Evolutionary conservation across 2,329 filamentous ascomycete genomes (phyloP).

Genomic region (Metarhizium humberi): DNA sequence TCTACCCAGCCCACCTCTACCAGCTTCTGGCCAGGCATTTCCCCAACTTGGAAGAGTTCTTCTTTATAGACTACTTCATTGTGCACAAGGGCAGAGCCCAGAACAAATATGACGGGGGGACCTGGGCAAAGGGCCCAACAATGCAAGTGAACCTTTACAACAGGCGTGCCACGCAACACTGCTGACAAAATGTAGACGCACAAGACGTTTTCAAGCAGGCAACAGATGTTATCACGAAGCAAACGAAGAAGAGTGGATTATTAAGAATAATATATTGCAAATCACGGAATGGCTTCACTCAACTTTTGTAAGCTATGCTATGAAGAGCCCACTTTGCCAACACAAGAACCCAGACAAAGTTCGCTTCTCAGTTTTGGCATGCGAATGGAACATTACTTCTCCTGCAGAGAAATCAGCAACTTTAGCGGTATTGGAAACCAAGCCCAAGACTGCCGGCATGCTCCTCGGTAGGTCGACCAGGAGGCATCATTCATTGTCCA

Average conservation of each 20-base stretch:
- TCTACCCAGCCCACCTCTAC: conserved; percentile 31
- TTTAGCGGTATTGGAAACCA: not conserved
- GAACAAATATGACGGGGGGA: not conserved
- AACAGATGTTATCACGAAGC: conserved; percentile 23
- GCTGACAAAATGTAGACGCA: not conserved
- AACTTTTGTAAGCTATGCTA: conserved; percentile 28
- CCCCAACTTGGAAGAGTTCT: conserved; percentile 32
- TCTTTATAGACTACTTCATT: conserved; percentile 34
- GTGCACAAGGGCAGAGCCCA: conserved; percentile 17
- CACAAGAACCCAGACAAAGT: conserved; percentile 26
- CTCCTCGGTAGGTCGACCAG: not conserved
- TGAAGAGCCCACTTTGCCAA: conserved; percentile 20
- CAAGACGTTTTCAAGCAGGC: conserved; percentile 4
- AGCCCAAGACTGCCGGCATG: not conserved
- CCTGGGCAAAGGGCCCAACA: not conserved
- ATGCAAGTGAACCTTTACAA: not conserved
- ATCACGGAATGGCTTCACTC: conserved; percentile 28
- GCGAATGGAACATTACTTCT: conserved; percentile 25
- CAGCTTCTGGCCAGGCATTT: conserved; percentile 32
- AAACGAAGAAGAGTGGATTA: conserved; percentile 22
- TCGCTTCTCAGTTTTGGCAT: conserved; percentile 31
- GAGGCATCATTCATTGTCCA: not conserved
- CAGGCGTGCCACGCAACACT: not conserved
- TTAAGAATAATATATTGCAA: conserved; percentile 25
- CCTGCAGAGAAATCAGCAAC: not conserved